Evolutionary conservation across 805 yeast genomes (phyloP), one percentile per base, ranked within the genome.

Genomic region (Suhomyces canberraensis): DNA sequence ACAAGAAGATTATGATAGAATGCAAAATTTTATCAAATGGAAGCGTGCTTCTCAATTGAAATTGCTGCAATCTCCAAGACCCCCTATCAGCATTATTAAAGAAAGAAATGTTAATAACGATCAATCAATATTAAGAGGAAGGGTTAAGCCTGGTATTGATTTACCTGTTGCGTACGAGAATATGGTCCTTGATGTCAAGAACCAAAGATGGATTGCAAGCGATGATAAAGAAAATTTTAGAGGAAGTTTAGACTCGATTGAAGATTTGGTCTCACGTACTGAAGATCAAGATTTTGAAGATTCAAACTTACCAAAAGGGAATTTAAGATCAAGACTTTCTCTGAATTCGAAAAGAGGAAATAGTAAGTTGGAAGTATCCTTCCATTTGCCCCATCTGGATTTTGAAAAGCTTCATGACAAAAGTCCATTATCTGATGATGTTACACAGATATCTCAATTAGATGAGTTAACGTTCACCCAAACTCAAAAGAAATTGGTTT

Each of bases 381-480:
- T 69, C 37, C 68, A 63, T 33, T 44, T 66, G 17, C 70, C 71
- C 1, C 58, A 55, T 27, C 33, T 45, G 37, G 49, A 49, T 24
- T 21, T 35, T 8, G 42, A 42, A 22, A 35, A 34, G 15, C 19
- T 34, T 17, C 36, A 11, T 20, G 44, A 41, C 7, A 37, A 41
- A 22, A 35, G 44, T 22, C 44, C 48, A 4, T 25, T 41, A 18
- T 37, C 46, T 24, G 52, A 45, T 27, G 64, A 70, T 35, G 69
- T 71, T 2, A 73, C 79, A 0, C 60, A 60, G 15, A 47, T 64
- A 2, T 69, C 76, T 2, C 69, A 68, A 19, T 36, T 73, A 4
- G 57, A 60, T 9, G 72, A 73, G 31, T 36, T 72, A 3, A 70
- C 80, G 3, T 76, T 76, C 45, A 61, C 78, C 2, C 72, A 73